Evolutionary conservation across 192 early-diverging fungal species (phyloP), one percentile per base, ranked within the genome.

Genomic region (Coemansia sp.): DNA sequence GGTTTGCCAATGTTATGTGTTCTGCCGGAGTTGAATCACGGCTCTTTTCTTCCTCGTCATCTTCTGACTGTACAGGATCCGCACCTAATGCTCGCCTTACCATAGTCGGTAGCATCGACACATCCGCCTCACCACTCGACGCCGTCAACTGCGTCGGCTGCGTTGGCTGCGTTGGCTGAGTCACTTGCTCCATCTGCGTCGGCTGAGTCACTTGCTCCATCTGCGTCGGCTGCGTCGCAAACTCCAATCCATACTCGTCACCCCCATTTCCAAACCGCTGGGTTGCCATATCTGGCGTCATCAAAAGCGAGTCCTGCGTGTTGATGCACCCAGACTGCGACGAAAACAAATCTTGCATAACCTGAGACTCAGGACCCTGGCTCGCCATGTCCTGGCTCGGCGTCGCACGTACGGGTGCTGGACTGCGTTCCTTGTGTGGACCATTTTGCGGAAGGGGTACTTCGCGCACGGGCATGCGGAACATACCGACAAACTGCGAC

Each of bases 231-330:
- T 70, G 74, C n/a, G 64, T 66, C 14, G 10, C 41, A 4, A 43
- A 43, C 29, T 32, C 29, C 29, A 32, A 32, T 23, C 29, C 29
- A 32, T 7, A 32, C 29, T 32, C 21, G 21, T 21, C 29, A 32
- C 29, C 5, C 29, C 4, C 29, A 6, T 32, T 32, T 32, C 29
- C 29, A 32, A 32, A 32, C 6, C 29, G 39, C 58, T 63, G 54
- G 5, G 57, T 32, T 38, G 11, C 5, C 21, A 48, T 37, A 7
- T 55, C 67, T 19, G 79, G 79, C 19, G 79, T 75, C 70, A 81
- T 51, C 17, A 81, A 63, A 5, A 81, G 61, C 38, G 79, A 81
- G 53, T 81, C 79, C 58, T 81, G 79, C 8, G 79, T 81, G 37
- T 72, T 63, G 21, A 68, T 29, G 5, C 29, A 15, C 15, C 58